These are phyloP conservation scores for Tephrocybe sp. DNA, from an alignment of 768 basidiomycete genomes.

Conservation along the genomic window DNA sequence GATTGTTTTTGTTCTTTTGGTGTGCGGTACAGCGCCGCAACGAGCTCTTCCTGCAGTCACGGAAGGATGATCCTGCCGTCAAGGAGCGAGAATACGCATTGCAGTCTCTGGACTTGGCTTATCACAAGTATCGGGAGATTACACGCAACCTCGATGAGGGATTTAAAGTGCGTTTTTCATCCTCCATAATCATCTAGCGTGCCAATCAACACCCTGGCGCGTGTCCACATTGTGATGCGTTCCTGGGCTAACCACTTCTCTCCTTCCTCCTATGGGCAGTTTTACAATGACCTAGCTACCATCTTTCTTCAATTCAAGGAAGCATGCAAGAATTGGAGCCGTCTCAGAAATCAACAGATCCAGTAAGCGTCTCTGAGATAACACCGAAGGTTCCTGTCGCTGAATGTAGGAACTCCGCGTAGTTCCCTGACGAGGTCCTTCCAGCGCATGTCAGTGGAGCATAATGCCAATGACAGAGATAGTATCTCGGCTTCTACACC, in stretches of 20 bases:
- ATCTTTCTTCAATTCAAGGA: slow-evolving; percentile 77
- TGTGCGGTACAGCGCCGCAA: slow-evolving; percentile 50
- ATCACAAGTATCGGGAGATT: slow-evolving; percentile 87
- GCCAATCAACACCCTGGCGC: neutral
- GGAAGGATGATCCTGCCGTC: slow-evolving; percentile 74
- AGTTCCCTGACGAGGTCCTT: slow-evolving; percentile 45
- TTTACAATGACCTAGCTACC: slow-evolving; percentile 83
- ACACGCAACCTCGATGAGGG: slow-evolving; percentile 86
- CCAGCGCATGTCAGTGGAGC: slow-evolving; percentile 29
- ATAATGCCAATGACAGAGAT: too few species aligned
- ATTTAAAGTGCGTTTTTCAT: slow-evolving; percentile 54
- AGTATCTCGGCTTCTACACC: neutral
- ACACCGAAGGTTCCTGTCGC: neutral
- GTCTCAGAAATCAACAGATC: slow-evolving; percentile 69
- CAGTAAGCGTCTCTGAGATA: slow-evolving; percentile 48
- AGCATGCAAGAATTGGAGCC: slow-evolving; percentile 73
- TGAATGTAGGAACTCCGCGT: slow-evolving; percentile 5
- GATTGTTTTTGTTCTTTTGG: neutral
- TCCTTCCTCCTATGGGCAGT: slow-evolving; percentile 42
- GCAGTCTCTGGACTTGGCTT: slow-evolving; percentile 81
- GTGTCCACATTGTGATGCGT: neutral
- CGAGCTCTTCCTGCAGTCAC: slow-evolving; percentile 69
- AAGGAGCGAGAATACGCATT: slow-evolving; percentile 82
- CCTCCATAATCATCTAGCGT: neutral
- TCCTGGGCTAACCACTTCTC: neutral